Evolutionary conservation across 306 rosid species (phyloP).

Genomic region (Mimosa pudica): DNA sequence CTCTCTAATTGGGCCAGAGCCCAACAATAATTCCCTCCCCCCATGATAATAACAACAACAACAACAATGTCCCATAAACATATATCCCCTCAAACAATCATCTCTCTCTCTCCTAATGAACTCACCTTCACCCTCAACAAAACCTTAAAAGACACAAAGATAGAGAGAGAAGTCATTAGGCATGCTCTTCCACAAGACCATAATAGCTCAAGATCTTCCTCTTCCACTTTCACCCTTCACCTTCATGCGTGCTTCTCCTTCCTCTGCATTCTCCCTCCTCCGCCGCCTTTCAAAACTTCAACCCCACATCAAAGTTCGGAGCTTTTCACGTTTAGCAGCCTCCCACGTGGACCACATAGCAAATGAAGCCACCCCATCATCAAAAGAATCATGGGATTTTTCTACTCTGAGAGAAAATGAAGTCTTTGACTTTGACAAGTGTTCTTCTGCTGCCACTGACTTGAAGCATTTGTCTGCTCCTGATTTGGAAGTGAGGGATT

Average conservation of each 20-base stretch:
- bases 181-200: conserved; percentile 1
- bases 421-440: conserved; percentile 29
- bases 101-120: neutral
- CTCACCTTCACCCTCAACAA: neutral
- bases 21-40: neutral
- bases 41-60: no score
- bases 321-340: conserved; percentile 2
- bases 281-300: neutral
- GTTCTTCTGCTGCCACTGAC: conserved; percentile 10
- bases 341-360: neutral
- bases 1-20: neutral
- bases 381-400: neutral
- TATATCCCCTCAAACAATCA: neutral
- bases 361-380: neutral
- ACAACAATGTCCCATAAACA: neutral
- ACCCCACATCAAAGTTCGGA: neutral
- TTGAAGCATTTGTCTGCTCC: conserved; percentile 35
- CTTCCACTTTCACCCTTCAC: conserved; percentile 12
- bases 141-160: neutral
- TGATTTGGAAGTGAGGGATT: conserved; percentile 46
- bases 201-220: conserved; percentile 15
- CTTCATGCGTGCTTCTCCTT: conserved; percentile 22
- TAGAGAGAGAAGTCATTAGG: neutral
- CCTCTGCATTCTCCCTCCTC: neutral
- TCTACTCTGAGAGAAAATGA: neutral